Conservation (phyloP, 225 moss, liverwort and hornwort species). For the Takakia lepidozioides region DNA sequence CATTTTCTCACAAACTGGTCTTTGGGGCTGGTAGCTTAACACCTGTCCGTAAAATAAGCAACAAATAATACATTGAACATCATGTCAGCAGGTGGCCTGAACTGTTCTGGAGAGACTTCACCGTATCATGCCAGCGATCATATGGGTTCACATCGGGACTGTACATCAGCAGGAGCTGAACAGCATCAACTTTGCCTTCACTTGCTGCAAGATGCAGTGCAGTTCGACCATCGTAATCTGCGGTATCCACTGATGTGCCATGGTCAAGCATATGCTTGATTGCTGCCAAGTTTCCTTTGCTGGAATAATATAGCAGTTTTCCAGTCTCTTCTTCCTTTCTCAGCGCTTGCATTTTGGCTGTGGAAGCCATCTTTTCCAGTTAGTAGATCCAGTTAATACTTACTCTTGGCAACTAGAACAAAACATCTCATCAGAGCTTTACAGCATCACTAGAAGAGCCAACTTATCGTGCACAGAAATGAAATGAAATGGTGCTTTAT, state of each 20-base stretch:
- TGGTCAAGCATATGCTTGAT: conserved; percentile 52
- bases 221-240: conserved; percentile 64
- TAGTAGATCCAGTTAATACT: no score
- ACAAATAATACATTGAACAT: not conserved
- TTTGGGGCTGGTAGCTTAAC: no score
- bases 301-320: conserved; percentile 52
- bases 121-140: conserved; percentile 72
- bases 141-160: conserved; percentile 50
- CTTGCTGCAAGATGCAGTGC: conserved; percentile 73
- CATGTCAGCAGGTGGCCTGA: not conserved
- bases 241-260: conserved; percentile 35
- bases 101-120: conserved; percentile 12
- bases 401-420: no score
- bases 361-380: no score
- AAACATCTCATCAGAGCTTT: no score
- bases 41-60: conserved; percentile 1
- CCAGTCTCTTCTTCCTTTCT: conserved; percentile 60
- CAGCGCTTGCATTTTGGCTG: conserved; percentile 23
- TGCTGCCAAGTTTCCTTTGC: conserved; percentile 34
- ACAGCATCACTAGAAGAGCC: no score
- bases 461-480: no score
- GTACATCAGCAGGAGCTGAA: conserved; percentile 42
- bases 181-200: conserved; percentile 44
- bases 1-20: no score
- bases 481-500: no score